Base-by-base conservation (phyloP, 2,329 filamentous ascomycete species). In the Dothideomycetidae sp. region DNA sequence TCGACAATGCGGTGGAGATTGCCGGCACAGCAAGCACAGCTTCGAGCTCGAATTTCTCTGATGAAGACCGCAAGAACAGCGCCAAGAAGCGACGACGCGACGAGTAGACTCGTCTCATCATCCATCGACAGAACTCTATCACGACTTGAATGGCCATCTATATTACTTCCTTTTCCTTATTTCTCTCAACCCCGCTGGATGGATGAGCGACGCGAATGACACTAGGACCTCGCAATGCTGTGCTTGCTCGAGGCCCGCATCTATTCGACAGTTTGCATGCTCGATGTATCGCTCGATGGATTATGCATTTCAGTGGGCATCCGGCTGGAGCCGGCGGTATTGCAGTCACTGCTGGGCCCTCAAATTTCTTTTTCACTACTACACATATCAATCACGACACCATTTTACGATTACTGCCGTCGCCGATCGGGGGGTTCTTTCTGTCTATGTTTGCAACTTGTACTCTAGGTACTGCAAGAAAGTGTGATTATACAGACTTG, bases 1-100 rank as follows among this genome's bases (percentile, higher is more conserved):
- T 85, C 64, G 80, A 86, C 57, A 75, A 53, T 35, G 51, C 84
- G 39, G 76, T 81, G 17, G 71, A 81, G 18, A 78, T 81, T 48
- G 70, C 81, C 36, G 75, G 80, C 26, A 76, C 76, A 46, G 36
- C 37, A 31, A 81, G 59, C 43, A 57, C 61, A 4, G 63, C 59
- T 21, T 61, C 57, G 18, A 59, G 57, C 48, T 38, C 36, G 5
- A 56, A 58, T 39, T 60, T 58, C 35, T 61, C 58, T 13, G 48
- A 42, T 23, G 33, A 42, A 5, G 43, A 43, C 23, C 35, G 39
- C 42, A 59, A 59, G 49, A 56, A 55, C 41, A 48, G 52, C 37
- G 52, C 53, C 42, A 61, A 59, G 50, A 64, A 63, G 56, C 55
- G 61, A 44, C 61, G 60, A 50, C 52, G 59, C 44, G 59, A 63